Percentiles rank a stretch among this genome's conserved stretches.
These are phyloP conservation scores for Dispira parvispora DNA, from an alignment of 192 early-diverging fungal species.

Conservation along the genomic window DNA sequence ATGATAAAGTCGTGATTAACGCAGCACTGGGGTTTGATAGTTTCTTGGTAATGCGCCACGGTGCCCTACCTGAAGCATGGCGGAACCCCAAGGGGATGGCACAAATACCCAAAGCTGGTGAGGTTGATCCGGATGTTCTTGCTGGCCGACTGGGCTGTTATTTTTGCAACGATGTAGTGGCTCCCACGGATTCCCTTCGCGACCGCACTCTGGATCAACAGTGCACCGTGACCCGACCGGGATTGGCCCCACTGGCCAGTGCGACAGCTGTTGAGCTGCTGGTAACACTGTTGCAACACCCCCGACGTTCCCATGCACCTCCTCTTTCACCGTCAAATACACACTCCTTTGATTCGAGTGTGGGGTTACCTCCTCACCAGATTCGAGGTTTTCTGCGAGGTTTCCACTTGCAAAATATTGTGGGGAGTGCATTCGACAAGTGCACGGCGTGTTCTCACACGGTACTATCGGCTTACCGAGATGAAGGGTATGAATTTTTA, in stretches of 20 bases:
- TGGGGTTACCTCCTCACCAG: slow-evolving; percentile 86
- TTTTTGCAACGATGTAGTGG: slow-evolving; percentile 96
- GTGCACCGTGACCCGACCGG: slow-evolving; percentile 95
- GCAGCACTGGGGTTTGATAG: slow-evolving; percentile 92
- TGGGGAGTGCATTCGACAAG: slow-evolving; percentile 65
- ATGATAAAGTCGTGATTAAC: slow-evolving; percentile 74
- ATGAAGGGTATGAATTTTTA: slow-evolving; percentile 58
- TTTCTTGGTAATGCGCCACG: slow-evolving; percentile 93
- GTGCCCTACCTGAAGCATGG: slow-evolving; percentile 24
- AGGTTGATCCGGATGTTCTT: background rate
- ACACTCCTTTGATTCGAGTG: slow-evolving; percentile 17
- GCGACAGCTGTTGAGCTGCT: slow-evolving; percentile 84
- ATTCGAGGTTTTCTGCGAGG: slow-evolving; percentile 80
- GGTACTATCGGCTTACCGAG: slow-evolving; percentile 42
- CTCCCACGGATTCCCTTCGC: slow-evolving; percentile 82
- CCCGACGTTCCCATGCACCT: slow-evolving; percentile 18
- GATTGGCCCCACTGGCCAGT: slow-evolving; percentile 75
- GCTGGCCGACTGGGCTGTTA: slow-evolving; percentile 67
- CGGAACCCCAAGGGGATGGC: background rate
- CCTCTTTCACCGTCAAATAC: slow-evolving; percentile 15
- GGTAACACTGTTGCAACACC: slow-evolving; percentile 71
- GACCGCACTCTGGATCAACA: slow-evolving; percentile 94
- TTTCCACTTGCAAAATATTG: slow-evolving; percentile 69
- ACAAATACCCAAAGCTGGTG: background rate
- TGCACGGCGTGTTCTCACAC: slow-evolving; percentile 82